phyloP scores from a whole-genome alignment of 164 flowering plant genomes.

The Kalanchoe fedtschenkoi region DNA sequence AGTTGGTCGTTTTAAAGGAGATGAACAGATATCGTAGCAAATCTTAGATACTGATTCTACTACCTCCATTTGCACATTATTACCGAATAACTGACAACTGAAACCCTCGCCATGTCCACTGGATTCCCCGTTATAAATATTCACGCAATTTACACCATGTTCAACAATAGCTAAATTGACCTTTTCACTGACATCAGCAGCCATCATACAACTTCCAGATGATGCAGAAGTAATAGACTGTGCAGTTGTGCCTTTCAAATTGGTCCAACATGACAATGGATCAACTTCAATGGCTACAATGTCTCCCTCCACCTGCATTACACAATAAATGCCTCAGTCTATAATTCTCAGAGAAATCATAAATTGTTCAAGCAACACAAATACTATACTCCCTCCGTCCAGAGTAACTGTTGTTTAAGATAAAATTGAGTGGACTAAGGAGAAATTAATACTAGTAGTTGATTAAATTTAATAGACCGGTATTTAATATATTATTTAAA shows the following conservation, averaged over 20 bases:
- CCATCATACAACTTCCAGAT: slow-evolving; percentile 20
- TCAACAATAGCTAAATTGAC: slow-evolving; percentile 18
- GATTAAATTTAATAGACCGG: too few relatives aligned
- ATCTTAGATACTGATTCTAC: slow-evolving; percentile 31
- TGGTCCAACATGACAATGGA: slow-evolving; percentile 56
- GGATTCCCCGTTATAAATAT: slow-evolving; percentile 11
- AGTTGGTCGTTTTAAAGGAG: slow-evolving; percentile 75
- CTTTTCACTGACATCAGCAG: slow-evolving; percentile 16
- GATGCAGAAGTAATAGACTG: slow-evolving; percentile 15
- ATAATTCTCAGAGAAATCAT: background rate
- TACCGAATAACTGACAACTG: slow-evolving; percentile 12
- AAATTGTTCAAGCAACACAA: background rate
- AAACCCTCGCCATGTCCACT: background rate
- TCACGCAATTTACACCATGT: slow-evolving; percentile 37
- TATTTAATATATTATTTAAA: too few relatives aligned
- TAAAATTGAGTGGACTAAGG: too few relatives aligned
- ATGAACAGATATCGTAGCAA: slow-evolving; percentile 30
- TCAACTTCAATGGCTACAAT: slow-evolving; percentile 65
- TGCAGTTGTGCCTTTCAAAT: slow-evolving; percentile 58
- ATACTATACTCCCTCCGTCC: background rate
- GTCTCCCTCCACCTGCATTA: slow-evolving; percentile 80
- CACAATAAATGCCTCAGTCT: background rate
- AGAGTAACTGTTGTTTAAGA: too few relatives aligned
- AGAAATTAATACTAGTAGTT: too few relatives aligned
- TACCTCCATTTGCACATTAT: slow-evolving; percentile 13